Evolutionary conservation across 805 yeast genomes (phyloP).

Genomic region (Suhomyces sp.): DNA sequence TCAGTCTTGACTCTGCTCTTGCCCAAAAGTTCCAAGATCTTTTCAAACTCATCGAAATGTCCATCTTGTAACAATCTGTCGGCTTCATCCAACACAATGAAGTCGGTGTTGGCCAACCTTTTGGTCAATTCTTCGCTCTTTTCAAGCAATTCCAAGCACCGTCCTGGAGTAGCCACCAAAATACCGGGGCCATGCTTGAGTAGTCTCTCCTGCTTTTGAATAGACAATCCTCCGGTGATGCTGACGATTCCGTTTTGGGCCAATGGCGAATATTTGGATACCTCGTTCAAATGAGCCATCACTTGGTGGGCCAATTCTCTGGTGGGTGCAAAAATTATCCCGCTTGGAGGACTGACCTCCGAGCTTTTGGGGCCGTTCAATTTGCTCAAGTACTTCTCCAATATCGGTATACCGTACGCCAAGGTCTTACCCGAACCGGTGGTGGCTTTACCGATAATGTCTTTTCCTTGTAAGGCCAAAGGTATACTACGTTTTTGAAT

Average conservation of each 20-base stretch:
- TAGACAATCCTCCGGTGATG: slow-evolving; percentile 92
- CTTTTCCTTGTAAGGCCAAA: slow-evolving; percentile 64
- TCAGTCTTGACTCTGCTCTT: slow-evolving; percentile 44
- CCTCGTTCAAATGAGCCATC: slow-evolving; percentile 63
- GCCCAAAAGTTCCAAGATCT: slow-evolving; percentile 63
- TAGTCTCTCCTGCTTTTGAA: slow-evolving; percentile 87
- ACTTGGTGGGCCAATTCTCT: slow-evolving; percentile 96
- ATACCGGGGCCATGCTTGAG: slow-evolving; percentile 72
- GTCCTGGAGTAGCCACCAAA: slow-evolving; percentile 93
- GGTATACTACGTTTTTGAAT: slow-evolving; percentile 82
- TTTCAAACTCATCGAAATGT: slow-evolving; percentile 89
- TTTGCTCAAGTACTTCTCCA: slow-evolving; percentile 56
- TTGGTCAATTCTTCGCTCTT: slow-evolving; percentile 47
- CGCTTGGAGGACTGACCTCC: slow-evolving; percentile 51
- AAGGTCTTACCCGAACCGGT: slow-evolving; percentile 98
- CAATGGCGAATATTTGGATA: slow-evolving; percentile 53
- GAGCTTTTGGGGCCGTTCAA: slow-evolving; percentile 13
- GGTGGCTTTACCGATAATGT: slow-evolving; percentile 92
- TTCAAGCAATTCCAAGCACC: slow-evolving; percentile 78
- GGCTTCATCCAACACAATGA: slow-evolving; percentile 86
- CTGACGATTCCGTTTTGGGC: slow-evolving; percentile 60
- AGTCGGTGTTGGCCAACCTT: slow-evolving; percentile 45
- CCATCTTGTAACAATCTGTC: slow-evolving; percentile 94
- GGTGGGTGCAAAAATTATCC: slow-evolving; percentile 88
- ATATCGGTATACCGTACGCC: slow-evolving; percentile 90